Percentiles rank a stretch among this genome's conserved stretches.
Evolutionary conservation across 176 grass and related monocot genomes (phyloP).

Genomic region (Canna indica): DNA sequence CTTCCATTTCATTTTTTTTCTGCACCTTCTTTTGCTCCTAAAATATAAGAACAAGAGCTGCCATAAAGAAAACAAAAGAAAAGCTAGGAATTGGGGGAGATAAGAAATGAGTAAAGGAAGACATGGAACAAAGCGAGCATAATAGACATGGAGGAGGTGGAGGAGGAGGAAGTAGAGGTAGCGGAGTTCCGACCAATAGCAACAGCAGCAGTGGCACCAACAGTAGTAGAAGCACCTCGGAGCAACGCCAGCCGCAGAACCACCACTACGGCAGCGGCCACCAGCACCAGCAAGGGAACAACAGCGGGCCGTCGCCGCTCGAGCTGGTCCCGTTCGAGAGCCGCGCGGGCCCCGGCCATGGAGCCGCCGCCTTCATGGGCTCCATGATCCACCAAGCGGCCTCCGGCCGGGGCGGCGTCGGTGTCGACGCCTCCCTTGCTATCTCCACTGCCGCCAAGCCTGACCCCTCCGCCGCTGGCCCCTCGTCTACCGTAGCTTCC

Average conservation of each 20-base stretch:
- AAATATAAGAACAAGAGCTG: background rate
- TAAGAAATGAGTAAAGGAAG: background rate
- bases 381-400: slow-evolving; percentile 35
- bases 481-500: background rate
- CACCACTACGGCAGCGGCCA: slow-evolving; percentile 29
- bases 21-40: background rate
- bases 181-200: slow-evolving; percentile 37
- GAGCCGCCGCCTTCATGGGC: slow-evolving; percentile 58
- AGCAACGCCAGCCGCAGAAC: too few species aligned
- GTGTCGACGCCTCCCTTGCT: slow-evolving; percentile 29
- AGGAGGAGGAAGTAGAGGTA: slow-evolving; percentile 11
- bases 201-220: slow-evolving; percentile 82
- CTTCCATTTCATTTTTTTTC: background rate
- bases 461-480: background rate
- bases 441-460: slow-evolving; percentile 10
- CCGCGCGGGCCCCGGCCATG: slow-evolving; percentile 15
- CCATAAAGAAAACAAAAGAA: background rate
- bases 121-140: slow-evolving; percentile 23
- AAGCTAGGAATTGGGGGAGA: background rate
- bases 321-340: slow-evolving; percentile 42
- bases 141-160: slow-evolving; percentile 33
- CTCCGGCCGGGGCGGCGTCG: background rate
- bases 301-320: slow-evolving; percentile 5
- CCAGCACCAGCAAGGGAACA: slow-evolving; percentile 18
- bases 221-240: slow-evolving; percentile 78